These are phyloP conservation scores for Neospora caninum DNA, from an alignment of 169 alveolate species.

Conservation along the genomic window DNA sequence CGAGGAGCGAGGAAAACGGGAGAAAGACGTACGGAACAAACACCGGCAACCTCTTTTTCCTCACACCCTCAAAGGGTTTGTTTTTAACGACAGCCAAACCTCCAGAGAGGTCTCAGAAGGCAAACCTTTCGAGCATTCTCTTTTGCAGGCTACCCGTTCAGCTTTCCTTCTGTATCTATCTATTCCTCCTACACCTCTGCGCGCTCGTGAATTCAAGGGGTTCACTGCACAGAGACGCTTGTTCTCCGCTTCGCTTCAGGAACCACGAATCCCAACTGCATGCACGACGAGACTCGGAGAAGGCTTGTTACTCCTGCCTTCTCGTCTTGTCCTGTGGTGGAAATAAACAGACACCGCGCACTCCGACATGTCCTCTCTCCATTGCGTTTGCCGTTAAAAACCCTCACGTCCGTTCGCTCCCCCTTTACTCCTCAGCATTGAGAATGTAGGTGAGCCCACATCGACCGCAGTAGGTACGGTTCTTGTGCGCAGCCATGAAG, in stretches of 20 bases:
- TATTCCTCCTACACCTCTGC: too few relatives aligned
- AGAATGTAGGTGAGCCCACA: constrained; percentile 93
- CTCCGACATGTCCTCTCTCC: neutral
- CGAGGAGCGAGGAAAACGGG: neutral
- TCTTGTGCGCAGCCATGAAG: constrained; percentile 98
- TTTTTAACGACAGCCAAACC: too few relatives aligned
- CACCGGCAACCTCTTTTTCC: neutral
- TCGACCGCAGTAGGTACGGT: constrained; percentile 98
- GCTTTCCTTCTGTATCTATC: too few relatives aligned
- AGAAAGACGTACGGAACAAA: neutral
- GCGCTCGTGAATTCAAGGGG: too few relatives aligned
- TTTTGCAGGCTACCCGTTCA: too few relatives aligned
- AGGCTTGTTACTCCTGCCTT: neutral
- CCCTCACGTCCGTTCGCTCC: neutral
- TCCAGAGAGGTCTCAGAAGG: too few relatives aligned
- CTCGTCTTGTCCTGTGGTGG: neutral
- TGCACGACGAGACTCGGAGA: too few relatives aligned
- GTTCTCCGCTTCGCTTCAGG: too few relatives aligned
- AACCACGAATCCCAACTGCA: too few relatives aligned
- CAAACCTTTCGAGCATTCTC: too few relatives aligned
- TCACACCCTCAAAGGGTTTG: too few relatives aligned
- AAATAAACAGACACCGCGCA: neutral
- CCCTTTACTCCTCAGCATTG: constrained; percentile 48
- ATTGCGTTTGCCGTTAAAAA: neutral
- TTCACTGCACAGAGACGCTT: too few relatives aligned